These are phyloP conservation scores for Backusella sp. DNA, from an alignment of 192 early-diverging fungal genomes.

Conservation along the genomic window DNA sequence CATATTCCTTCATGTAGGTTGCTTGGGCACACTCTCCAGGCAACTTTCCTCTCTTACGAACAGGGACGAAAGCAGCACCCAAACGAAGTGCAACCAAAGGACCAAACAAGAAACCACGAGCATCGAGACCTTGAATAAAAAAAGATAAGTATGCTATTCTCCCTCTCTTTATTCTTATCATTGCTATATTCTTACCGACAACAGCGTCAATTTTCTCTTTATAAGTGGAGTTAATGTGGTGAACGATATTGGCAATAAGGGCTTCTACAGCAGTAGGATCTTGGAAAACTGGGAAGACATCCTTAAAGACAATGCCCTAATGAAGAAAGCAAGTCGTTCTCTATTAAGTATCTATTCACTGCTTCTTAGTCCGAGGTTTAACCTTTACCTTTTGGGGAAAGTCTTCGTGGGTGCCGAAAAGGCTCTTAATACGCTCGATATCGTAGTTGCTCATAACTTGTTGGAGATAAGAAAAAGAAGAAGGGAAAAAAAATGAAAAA, in stretches of 20 bases:
- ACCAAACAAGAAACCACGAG: conserved; percentile 96
- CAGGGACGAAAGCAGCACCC: conserved; percentile 88
- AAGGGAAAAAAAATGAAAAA: background rate
- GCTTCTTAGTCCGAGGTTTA: background rate
- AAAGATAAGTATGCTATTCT: background rate
- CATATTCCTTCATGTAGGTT: conserved; percentile 94
- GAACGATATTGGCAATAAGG: conserved; percentile 82
- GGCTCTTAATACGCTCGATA: conserved; percentile 41
- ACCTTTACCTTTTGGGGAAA: conserved; percentile 39
- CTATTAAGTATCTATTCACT: background rate
- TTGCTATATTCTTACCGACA: conserved; percentile 60
- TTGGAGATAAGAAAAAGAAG: background rate
- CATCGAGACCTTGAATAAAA: conserved; percentile 71
- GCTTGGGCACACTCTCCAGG: conserved; percentile 74
- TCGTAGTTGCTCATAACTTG: conserved; percentile 28
- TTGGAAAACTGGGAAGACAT: conserved; percentile 97
- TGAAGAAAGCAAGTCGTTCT: background rate
- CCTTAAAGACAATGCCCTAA: conserved; percentile 93
- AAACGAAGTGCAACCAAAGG: conserved; percentile 88
- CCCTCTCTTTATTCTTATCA: background rate
- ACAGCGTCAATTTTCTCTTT: conserved; percentile 80
- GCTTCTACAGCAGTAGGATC: conserved; percentile 91
- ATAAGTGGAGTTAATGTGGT: conserved; percentile 68
- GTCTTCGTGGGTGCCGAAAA: conserved; percentile 39
- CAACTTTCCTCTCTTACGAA: conserved; percentile 96